Conservation (phyloP, 441 rosid genomes). For the Adansonia rubrostipa region DNA sequence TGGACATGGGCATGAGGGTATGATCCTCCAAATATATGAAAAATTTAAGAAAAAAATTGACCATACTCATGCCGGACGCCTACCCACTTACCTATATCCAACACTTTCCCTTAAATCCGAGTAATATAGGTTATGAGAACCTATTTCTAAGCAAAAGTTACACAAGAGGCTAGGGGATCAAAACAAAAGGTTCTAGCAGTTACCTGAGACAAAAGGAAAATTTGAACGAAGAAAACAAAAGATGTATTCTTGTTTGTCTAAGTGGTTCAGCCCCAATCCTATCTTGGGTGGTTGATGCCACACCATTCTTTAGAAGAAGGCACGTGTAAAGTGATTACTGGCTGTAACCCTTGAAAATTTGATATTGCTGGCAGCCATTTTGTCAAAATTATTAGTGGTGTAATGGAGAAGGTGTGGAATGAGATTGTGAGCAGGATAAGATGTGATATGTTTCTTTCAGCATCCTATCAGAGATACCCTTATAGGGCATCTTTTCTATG, state of each 20-base stretch:
- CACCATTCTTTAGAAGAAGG: conserved; percentile 25
- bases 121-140: too few relatives aligned
- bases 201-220: conserved; percentile 38
- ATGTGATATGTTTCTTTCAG: conserved; percentile 28
- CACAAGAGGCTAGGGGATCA: conserved; percentile 25
- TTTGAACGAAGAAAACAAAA: conserved; percentile 13
- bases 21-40: too few relatives aligned
- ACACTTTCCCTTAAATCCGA: too few relatives aligned
- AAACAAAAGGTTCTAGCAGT: conserved; percentile 26
- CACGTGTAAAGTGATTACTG: conserved; percentile 24
- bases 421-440: conserved; percentile 40
- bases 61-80: too few relatives aligned
- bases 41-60: too few relatives aligned
- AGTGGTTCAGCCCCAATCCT: conserved; percentile 34
- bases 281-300: conserved; percentile 33
- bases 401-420: conserved; percentile 18
- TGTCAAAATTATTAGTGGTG: conserved; percentile 25
- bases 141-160: conserved; percentile 10
- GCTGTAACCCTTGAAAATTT: conserved; percentile 20
- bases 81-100: too few relatives aligned
- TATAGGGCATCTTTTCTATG: conserved; percentile 24
- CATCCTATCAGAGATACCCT: conserved; percentile 30
- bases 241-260: conserved; percentile 20
- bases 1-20: too few relatives aligned
- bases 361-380: conserved; percentile 19